Conservation (phyloP, 805 yeast species). For the Wickerhamomyces bovis region DNA sequence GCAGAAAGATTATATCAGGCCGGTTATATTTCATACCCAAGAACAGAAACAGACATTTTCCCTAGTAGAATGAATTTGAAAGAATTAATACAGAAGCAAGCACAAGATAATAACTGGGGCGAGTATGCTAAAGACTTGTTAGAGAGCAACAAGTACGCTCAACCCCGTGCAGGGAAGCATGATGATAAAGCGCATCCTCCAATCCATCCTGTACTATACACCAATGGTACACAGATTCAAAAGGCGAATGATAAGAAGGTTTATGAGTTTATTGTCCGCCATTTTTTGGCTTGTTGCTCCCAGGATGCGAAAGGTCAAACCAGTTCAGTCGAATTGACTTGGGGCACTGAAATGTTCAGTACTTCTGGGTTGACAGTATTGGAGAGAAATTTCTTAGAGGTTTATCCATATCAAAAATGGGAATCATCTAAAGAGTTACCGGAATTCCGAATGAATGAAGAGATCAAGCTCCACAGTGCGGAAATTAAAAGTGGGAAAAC, state of each 20-base stretch:
- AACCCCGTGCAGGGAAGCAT: slow-evolving; percentile 75
- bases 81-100: slow-evolving; percentile 55
- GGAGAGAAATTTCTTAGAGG: slow-evolving; percentile 72
- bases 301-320: slow-evolving; percentile 78
- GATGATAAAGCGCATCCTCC: slow-evolving; percentile 99
- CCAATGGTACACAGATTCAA: slow-evolving; percentile 23
- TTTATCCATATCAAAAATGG: slow-evolving; percentile 80
- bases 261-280: slow-evolving; percentile 79
- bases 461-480: slow-evolving; percentile 47
- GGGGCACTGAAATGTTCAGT: slow-evolving; percentile 74
- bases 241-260: slow-evolving; percentile 55
- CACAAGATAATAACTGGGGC: slow-evolving; percentile 60
- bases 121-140: slow-evolving; percentile 47
- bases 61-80: slow-evolving; percentile 71
- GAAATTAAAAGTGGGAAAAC: slow-evolving; percentile 72
- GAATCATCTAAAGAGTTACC: slow-evolving; percentile 60
- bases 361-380: slow-evolving; percentile 71
- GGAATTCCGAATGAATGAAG: slow-evolving; percentile 49
- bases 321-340: slow-evolving; percentile 55
- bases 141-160: slow-evolving; percentile 37
- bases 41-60: slow-evolving; percentile 92
- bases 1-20: slow-evolving; percentile 85
- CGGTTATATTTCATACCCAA: slow-evolving; percentile 90
- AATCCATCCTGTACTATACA: slow-evolving; percentile 75
- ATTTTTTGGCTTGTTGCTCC: slow-evolving; percentile 89